Evolutionary conservation across 306 rosid species (phyloP).

Genomic region (Erythrophleum fordii): DNA sequence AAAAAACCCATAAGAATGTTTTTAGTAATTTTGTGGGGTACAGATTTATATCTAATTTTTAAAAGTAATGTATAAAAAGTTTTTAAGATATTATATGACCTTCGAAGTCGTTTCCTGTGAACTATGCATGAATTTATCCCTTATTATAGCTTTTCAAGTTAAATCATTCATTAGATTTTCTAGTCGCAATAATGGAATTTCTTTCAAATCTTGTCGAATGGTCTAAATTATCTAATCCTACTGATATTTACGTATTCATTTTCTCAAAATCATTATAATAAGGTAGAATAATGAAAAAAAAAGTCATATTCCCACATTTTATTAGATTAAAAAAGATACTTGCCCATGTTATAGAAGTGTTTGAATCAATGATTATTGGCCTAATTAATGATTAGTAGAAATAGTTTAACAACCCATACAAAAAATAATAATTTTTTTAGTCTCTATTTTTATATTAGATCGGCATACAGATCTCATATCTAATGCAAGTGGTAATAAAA

Average conservation of each 20-base stretch:
- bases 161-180: not conserved
- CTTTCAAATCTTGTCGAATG: not conserved
- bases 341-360: too few relatives aligned
- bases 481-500: not conserved
- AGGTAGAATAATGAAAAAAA: not conserved
- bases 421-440: too few relatives aligned
- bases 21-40: too few relatives aligned
- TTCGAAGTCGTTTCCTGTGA: too few relatives aligned
- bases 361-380: not conserved
- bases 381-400: not conserved
- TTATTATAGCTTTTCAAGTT: not conserved
- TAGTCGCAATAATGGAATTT: not conserved
- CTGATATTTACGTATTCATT: not conserved
- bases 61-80: too few relatives aligned
- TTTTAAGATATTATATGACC: too few relatives aligned
- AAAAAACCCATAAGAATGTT: too few relatives aligned
- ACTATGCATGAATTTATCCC: too few relatives aligned
- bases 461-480: not conserved
- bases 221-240: not conserved
- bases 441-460: too few relatives aligned
- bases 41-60: too few relatives aligned
- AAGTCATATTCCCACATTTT: not conserved
- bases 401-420: not conserved
- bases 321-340: not conserved
- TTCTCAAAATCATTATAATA: not conserved